Percentiles rank a stretch among this genome's conserved stretches.
phyloP scores from a whole-genome alignment of 371 early-diverging fungal species.

The Batkoa obscura region DNA sequence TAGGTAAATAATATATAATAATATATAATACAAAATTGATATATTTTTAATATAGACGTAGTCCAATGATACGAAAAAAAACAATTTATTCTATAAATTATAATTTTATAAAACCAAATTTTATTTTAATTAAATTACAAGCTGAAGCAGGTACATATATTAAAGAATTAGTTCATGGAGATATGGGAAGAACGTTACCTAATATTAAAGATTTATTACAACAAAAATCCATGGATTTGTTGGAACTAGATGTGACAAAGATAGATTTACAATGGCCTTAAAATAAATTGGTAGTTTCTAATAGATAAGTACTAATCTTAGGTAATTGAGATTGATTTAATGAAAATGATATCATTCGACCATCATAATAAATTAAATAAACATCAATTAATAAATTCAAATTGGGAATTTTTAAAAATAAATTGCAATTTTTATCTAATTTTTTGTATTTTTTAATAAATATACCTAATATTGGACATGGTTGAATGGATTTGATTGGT shows the following conservation, averaged over 20 bases:
- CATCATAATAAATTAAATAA: no score
- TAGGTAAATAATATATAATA: conserved; percentile 15
- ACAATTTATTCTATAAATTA: conserved; percentile 28
- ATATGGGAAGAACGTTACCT: conserved; percentile 81
- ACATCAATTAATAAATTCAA: no score
- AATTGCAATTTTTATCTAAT: no score
- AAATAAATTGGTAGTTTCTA: no score
- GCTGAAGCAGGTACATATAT: conserved; percentile 95
- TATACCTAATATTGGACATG: no score
- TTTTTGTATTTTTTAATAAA: no score
- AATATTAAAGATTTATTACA: conserved; percentile 13
- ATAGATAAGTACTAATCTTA: no score
- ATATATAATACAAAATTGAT: background rate
- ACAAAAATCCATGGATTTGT: background rate
- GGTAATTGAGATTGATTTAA: no score
- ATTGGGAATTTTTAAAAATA: no score
- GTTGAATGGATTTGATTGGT: no score
- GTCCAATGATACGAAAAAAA: conserved; percentile 52
- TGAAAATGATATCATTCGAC: no score
- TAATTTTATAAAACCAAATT: conserved; percentile 18
- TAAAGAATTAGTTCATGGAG: conserved; percentile 97
- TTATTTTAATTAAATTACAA: conserved; percentile 39
- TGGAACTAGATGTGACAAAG: conserved; percentile 4
- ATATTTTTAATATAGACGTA: conserved; percentile 24
- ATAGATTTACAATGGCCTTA: background rate